Percentiles rank a stretch among this genome's conserved stretches.
Evolutionary conservation across 108 stramenopile species (phyloP).

Genomic region (Nitzschia palea): DNA sequence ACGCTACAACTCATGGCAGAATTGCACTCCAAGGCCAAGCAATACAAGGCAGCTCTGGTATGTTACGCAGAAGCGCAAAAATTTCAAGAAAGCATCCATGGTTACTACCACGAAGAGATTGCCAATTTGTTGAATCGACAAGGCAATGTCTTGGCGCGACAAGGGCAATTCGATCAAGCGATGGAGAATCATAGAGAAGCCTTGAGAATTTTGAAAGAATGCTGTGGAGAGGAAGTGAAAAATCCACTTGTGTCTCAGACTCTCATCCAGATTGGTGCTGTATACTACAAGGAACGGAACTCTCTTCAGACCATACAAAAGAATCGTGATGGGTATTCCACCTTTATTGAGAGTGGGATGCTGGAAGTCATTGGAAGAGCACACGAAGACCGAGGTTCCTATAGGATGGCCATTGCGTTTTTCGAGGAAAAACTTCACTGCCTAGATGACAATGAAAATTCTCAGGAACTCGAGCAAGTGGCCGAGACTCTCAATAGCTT

Average conservation of each 20-base stretch:
- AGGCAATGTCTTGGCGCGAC: slow-evolving; percentile 45
- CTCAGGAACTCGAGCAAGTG: slow-evolving; percentile 40
- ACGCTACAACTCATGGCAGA: slow-evolving; percentile 43
- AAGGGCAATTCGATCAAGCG: slow-evolving; percentile 57
- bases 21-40: slow-evolving; percentile 24
- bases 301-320: slow-evolving; percentile 53
- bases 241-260: slow-evolving; percentile 66
- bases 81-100: slow-evolving; percentile 44
- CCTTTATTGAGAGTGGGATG: slow-evolving; percentile 77
- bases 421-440: slow-evolving; percentile 74
- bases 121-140: slow-evolving; percentile 64
- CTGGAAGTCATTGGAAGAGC: slow-evolving; percentile 67
- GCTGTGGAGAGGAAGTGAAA: slow-evolving; percentile 53
- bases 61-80: slow-evolving; percentile 56
- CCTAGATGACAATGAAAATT: slow-evolving; percentile 36
- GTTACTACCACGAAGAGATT: slow-evolving; percentile 52
- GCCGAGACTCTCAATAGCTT: slow-evolving; percentile 69
- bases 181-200: slow-evolving; percentile 75
- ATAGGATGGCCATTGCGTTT: slow-evolving; percentile 66
- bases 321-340: slow-evolving; percentile 57
- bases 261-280: slow-evolving; percentile 70
- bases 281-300: slow-evolving; percentile 77
- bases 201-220: slow-evolving; percentile 63
- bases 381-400: slow-evolving; percentile 71
- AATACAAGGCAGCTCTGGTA: slow-evolving; percentile 50